Conservation (phyloP, 2,329 filamentous ascomycete species). For the Fusarium sp. region DNA sequence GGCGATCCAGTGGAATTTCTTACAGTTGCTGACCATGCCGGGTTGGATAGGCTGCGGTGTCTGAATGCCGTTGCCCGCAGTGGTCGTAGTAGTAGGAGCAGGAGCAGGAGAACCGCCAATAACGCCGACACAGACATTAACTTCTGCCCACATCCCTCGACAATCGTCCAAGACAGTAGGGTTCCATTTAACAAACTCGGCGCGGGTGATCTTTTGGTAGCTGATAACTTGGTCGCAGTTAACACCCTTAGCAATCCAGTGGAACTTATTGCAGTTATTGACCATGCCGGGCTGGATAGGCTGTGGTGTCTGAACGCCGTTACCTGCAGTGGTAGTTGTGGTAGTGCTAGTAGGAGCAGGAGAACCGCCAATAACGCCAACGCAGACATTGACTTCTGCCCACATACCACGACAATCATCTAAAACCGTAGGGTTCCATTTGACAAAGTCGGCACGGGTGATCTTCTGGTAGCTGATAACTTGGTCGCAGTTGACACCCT, state of each 20-base stretch:
- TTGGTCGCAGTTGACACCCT: not conserved
- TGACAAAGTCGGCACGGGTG: not conserved
- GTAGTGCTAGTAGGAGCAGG: not conserved
- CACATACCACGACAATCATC: not conserved
- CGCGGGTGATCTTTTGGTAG: not conserved
- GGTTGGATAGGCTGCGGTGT: not conserved
- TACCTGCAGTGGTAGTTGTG: not conserved
- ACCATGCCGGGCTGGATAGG: not conserved
- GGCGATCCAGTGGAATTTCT: conserved; percentile 2
- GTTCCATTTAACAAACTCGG: not conserved
- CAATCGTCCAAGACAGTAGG: not conserved
- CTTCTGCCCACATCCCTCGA: conserved; percentile 1
- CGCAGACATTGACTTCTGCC: conserved; percentile 2
- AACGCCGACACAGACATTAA: conserved; percentile 1
- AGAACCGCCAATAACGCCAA: conserved; percentile 1
- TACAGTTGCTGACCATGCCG: not conserved
- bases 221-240: not conserved
- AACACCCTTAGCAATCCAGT: not conserved
- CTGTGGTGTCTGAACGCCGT: not conserved
- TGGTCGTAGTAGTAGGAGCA: not conserved
- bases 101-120: not conserved
- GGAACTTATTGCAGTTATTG: not conserved
- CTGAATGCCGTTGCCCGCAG: not conserved
- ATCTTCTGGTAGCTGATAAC: not conserved
- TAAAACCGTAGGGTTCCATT: not conserved